A percentile compares a stretch with the other conserved stretches of the same genome.
Evolutionary conservation across 495 filamentous ascomycete genomes (phyloP).

Genomic region (Chaetomium tenue): DNA sequence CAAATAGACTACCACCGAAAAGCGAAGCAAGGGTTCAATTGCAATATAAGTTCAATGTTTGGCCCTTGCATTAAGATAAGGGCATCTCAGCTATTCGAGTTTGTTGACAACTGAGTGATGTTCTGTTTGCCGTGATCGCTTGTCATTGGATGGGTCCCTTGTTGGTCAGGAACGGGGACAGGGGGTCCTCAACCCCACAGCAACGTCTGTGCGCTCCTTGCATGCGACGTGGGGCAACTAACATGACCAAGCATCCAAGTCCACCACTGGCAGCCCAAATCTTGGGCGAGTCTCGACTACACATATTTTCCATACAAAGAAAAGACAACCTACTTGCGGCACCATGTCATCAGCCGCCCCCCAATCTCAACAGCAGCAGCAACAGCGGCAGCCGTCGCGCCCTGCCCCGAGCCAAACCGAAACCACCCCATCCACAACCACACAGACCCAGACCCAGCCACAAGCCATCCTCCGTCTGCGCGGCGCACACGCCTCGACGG

Average conservation of each 20-base stretch:
- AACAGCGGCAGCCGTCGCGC: constrained; percentile 22
- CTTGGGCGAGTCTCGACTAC: neutral
- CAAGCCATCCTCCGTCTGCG: constrained; percentile 49
- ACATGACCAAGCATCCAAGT: neutral
- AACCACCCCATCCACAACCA: constrained; percentile 4
- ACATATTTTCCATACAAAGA: neutral
- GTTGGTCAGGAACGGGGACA: neutral
- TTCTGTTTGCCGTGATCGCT: neutral
- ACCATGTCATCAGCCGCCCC: constrained; percentile 29
- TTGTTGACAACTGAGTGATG: neutral
- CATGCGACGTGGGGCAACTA: constrained; percentile 5
- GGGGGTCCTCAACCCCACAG: neutral
- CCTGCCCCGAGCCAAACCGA: constrained; percentile 26
- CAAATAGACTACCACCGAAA: too few species aligned
- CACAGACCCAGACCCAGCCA: constrained; percentile 28
- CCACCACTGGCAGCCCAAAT: too few species aligned
- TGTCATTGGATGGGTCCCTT: neutral
- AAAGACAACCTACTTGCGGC: neutral
- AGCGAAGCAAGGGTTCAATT: too few species aligned
- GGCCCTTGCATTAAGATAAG: neutral
- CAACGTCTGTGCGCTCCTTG: neutral
- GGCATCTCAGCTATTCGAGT: neutral
- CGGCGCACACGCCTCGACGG: constrained; percentile 39
- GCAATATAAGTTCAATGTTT: too few species aligned
- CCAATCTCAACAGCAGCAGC: constrained; percentile 15